Evolutionary conservation across 2,329 filamentous ascomycete species (phyloP).

Genomic region (Colletotrichum cuscutae): DNA sequence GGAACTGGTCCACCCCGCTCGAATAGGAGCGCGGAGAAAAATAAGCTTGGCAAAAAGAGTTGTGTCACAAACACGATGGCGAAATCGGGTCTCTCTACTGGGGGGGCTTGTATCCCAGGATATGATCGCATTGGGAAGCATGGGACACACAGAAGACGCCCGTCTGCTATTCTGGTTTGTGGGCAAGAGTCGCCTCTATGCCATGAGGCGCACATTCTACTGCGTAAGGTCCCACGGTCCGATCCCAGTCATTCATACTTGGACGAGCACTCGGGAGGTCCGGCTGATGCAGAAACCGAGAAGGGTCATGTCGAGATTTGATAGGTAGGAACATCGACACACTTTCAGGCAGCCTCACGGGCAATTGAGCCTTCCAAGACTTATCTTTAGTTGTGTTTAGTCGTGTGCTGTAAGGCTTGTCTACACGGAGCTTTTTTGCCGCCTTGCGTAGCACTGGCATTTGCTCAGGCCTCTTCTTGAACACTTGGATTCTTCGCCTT

Average conservation of each 20-base stretch:
- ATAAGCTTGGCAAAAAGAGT: slow-evolving; percentile 24
- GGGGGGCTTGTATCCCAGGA: background rate
- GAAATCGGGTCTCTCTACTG: background rate
- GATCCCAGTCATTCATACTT: background rate
- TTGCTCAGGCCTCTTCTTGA: background rate
- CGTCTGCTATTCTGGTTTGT: slow-evolving; percentile 7
- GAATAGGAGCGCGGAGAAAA: background rate
- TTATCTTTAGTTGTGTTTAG: background rate
- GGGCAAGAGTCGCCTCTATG: background rate
- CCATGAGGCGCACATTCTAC: slow-evolving; percentile 1
- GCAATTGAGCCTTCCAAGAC: background rate
- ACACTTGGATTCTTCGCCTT: background rate
- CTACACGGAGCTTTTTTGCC: background rate
- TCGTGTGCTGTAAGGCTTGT: background rate
- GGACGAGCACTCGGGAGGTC: background rate
- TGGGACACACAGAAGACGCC: background rate
- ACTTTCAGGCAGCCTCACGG: background rate
- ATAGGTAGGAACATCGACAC: background rate
- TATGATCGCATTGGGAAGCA: background rate
- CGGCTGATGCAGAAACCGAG: slow-evolving; percentile 1
- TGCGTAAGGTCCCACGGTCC: too few species aligned
- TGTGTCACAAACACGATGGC: slow-evolving; percentile 4
- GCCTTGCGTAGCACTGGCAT: background rate
- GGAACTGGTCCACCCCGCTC: background rate
- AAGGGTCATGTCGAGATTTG: background rate